These are phyloP conservation scores for Paramecium octaurelia DNA, from an alignment of 73 alveolate species.

Conservation along the genomic window DNA sequence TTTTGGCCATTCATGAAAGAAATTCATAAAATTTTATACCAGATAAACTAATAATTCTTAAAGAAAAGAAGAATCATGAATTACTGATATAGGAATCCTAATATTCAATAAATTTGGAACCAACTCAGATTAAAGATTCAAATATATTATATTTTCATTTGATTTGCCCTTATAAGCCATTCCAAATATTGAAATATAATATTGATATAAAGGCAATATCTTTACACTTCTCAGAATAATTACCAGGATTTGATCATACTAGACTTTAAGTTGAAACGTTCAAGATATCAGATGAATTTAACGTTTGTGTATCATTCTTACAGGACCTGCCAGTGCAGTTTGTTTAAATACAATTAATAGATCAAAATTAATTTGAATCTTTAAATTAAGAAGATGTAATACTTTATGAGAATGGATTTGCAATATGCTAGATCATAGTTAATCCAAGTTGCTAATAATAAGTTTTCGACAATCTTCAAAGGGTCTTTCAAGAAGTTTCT, in stretches of 20 bases:
- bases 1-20: neutral
- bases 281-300: neutral
- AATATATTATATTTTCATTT: neutral
- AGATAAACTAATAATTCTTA: neutral
- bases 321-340: neutral
- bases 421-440: neutral
- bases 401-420: neutral
- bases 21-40: neutral
- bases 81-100: neutral
- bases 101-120: neutral
- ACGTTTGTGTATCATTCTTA: neutral
- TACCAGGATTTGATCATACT: neutral
- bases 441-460: neutral
- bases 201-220: neutral
- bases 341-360: neutral
- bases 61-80: neutral
- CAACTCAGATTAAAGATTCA: neutral
- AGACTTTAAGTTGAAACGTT: neutral
- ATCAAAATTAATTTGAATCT: neutral
- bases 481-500: neutral
- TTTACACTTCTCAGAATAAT: neutral
- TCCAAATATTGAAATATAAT: conserved; percentile 11
- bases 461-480: neutral
- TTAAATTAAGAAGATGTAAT: neutral
- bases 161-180: conserved; percentile 39